Base-by-base conservation (phyloP, 306 rosid species). In the Rosa chinensis region DNA sequence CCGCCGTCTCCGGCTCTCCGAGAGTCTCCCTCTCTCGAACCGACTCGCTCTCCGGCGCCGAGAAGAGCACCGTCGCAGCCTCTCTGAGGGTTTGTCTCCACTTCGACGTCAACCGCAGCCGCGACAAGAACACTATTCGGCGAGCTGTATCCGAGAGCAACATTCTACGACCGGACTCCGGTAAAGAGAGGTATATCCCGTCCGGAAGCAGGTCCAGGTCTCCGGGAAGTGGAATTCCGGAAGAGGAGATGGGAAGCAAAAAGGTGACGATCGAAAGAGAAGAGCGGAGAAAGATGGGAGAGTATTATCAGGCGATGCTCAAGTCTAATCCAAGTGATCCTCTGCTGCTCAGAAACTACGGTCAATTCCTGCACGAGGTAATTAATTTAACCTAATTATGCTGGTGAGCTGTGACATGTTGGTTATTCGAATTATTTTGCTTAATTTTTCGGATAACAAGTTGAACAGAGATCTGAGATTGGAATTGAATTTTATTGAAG, bases 271-370 rank as follows among this genome's bases (percentile, higher is more conserved):
- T 87, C 25, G 88, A 89, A 12, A 77, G 72, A 78, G 84, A 71
- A 40, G 91, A 89, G 0, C 73, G 73, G 63, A 84, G 85, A 49
- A 85, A 86, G 87, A 85, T 94, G 44, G 87, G 89, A n/a, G 95
- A 75, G 63, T 92, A 89, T 48, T 94, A 94, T 79, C 79, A 75
- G 81, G 78, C 89, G 70, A 82, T 89, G 97, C 59, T 94, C 78
- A 88, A 87, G 84, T 80, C 85, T 42, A 86, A 94, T 77, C 99
- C 97, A 2, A 76, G 84, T 32, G 93, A 94, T 62, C 82, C 97
- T n/a, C 93, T 94, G 52, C 80, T 94, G 28, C 89, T 92, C 9
- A 84, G 97, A 79, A 94, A 94, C 75, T 94, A 94, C 86, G 97
- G 85, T 13, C 91, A 89, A 83, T 94, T 80, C 85, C 84, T 94